These are phyloP conservation scores for Monosporozyma servazzii DNA, from an alignment of 805 yeast genomes.

Conservation along the genomic window DNA sequence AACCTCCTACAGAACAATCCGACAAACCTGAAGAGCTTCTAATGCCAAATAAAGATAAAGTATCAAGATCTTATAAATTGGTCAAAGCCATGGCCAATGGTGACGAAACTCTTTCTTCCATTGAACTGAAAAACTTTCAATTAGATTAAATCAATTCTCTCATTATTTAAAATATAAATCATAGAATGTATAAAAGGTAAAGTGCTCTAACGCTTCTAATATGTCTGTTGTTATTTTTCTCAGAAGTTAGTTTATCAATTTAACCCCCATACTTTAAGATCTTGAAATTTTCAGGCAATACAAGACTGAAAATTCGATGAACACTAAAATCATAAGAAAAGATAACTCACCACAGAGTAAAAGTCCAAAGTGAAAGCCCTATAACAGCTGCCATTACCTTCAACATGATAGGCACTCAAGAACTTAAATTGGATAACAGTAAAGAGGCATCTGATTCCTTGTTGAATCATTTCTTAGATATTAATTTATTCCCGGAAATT, in stretches of 20 bases:
- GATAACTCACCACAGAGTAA: too few relatives aligned
- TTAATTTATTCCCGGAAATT: conserved; percentile 5
- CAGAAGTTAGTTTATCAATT: background rate
- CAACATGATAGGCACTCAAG: background rate
- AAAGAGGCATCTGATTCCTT: background rate
- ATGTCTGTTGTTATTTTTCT: background rate
- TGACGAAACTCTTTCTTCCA: background rate
- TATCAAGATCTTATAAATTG: conserved; percentile 16
- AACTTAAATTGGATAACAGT: background rate
- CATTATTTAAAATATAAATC: background rate
- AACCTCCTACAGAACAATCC: conserved; percentile 3
- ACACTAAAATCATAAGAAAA: background rate
- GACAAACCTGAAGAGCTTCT: conserved; percentile 7
- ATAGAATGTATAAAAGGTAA: background rate
- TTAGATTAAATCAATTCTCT: background rate
- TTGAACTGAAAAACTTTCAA: conserved; percentile 11
- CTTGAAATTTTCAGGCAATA: background rate
- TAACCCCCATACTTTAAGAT: background rate
- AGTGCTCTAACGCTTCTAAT: background rate
- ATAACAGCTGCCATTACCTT: too few relatives aligned
- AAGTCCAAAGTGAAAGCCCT: too few relatives aligned
- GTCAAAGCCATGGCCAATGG: conserved; percentile 10
- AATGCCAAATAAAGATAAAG: conserved; percentile 20
- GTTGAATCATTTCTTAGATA: conserved; percentile 5
- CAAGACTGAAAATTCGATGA: background rate